These are phyloP conservation scores for Viola pubescens DNA, from an alignment of 441 rosid species.

Conservation along the genomic window DNA sequence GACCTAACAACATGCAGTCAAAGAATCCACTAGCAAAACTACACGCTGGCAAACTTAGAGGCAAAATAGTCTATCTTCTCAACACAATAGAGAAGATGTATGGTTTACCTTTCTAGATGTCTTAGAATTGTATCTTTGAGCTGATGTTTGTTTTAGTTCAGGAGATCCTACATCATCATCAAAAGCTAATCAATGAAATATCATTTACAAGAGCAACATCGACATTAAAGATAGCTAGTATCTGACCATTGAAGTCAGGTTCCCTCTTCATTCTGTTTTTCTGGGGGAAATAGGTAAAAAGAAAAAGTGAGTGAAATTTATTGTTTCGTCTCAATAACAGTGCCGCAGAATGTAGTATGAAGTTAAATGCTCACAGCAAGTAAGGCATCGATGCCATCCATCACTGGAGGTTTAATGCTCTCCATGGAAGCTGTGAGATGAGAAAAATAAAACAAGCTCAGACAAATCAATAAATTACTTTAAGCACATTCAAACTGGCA, in stretches of 20 bases:
- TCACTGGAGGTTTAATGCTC: slow-evolving; percentile 34
- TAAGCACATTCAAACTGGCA: no score
- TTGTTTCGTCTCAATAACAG: slow-evolving; percentile 1
- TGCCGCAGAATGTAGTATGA: slow-evolving; percentile 8
- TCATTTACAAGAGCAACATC: not conserved
- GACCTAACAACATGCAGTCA: no score
- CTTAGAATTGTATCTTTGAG: slow-evolving; percentile 10
- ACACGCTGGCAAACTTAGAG: not conserved
- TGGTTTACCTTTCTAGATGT: slow-evolving; percentile 22
- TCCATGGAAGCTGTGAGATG: slow-evolving; percentile 6
- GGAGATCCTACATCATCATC: slow-evolving; percentile 12
- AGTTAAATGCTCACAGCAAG: slow-evolving; percentile 27
- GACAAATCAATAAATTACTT: no score
- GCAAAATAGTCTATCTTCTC: not conserved
- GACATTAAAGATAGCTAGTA: no score
- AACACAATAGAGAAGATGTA: not conserved
- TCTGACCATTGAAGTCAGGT: slow-evolving; percentile 11
- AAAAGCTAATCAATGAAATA: not conserved
- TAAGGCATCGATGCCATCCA: slow-evolving; percentile 54
- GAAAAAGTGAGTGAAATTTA: not conserved
- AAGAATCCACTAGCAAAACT: not conserved
- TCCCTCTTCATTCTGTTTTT: not conserved
- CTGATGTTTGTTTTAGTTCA: slow-evolving; percentile 7
- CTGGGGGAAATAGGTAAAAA: slow-evolving; percentile 1
- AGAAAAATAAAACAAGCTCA: not conserved